These are phyloP conservation scores for Globisporangium uncinulatum DNA, from an alignment of 352 stramenopile species.

Conservation along the genomic window DNA sequence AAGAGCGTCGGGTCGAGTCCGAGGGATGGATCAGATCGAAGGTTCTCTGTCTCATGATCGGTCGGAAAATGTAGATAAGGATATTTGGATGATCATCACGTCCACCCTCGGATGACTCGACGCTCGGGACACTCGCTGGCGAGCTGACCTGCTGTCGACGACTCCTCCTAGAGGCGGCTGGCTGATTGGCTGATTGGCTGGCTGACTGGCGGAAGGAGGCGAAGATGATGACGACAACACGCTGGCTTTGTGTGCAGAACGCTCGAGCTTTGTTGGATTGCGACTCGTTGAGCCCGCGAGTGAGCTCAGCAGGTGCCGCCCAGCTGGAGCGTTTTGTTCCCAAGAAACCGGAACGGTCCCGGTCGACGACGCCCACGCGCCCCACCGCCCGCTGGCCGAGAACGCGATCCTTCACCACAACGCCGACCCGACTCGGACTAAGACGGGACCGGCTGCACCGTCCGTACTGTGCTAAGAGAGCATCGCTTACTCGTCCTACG, in stretches of 20 bases:
- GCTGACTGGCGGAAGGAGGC: background rate
- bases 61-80: conserved; percentile 74
- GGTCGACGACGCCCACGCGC: background rate
- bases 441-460: background rate
- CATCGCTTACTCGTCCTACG: conserved; percentile 15
- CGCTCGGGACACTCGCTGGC: background rate
- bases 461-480: background rate
- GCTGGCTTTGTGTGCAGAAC: background rate
- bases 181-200: background rate
- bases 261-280: background rate
- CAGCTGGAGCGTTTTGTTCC: background rate
- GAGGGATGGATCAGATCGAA: conserved; percentile 28
- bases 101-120: conserved; percentile 20
- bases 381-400: background rate
- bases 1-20: background rate
- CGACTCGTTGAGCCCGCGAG: background rate
- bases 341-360: conserved; percentile 13
- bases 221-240: background rate
- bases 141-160: background rate
- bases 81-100: conserved; percentile 57
- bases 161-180: background rate
- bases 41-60: conserved; percentile 17
- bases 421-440: conserved; percentile 7
- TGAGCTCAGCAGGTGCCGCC: background rate
- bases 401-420: conserved; percentile 6